These are phyloP conservation scores for Fusarium phyllophilum DNA, from an alignment of 2,329 filamentous ascomycete genomes.

Conservation along the genomic window DNA sequence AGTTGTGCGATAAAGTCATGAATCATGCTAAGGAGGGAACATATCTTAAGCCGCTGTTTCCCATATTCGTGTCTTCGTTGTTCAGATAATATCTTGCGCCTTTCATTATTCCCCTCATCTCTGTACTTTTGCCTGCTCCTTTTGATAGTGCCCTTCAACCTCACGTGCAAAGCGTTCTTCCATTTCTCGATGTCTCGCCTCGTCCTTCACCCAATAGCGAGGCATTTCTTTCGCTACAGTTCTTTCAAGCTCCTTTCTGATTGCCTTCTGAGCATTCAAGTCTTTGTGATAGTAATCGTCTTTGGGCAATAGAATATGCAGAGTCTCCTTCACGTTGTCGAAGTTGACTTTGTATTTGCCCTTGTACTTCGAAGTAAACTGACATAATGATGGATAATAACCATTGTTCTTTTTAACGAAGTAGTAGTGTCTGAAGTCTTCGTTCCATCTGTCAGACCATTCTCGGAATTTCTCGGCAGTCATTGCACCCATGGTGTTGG, in stretches of 20 bases:
- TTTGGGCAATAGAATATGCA: background rate
- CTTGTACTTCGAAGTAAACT: background rate
- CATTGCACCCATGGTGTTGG: background rate
- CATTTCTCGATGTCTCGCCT: background rate
- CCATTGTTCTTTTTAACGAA: background rate
- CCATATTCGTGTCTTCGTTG: rapidly evolving
- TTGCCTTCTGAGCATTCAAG: rapidly evolving
- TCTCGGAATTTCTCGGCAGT: background rate
- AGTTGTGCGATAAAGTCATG: rapidly evolving
- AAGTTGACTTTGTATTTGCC: background rate
- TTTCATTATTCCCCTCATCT: background rate
- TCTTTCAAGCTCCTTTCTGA: background rate
- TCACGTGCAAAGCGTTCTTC: background rate
- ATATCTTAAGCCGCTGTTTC: background rate
- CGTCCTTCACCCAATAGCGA: background rate
- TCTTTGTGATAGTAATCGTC: background rate
- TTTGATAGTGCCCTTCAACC: background rate
- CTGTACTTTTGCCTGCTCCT: background rate
- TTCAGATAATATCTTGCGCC: rapidly evolving
- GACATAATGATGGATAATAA: background rate
- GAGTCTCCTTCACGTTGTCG: background rate
- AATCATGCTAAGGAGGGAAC: rapidly evolving
- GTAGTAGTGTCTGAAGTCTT: background rate
- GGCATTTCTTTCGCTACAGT: background rate
- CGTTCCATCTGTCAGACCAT: background rate